Percentiles rank a stretch among this genome's conserved stretches.
Conservation (phyloP, 441 rosid genomes). For the Pelargonium australe region DNA sequence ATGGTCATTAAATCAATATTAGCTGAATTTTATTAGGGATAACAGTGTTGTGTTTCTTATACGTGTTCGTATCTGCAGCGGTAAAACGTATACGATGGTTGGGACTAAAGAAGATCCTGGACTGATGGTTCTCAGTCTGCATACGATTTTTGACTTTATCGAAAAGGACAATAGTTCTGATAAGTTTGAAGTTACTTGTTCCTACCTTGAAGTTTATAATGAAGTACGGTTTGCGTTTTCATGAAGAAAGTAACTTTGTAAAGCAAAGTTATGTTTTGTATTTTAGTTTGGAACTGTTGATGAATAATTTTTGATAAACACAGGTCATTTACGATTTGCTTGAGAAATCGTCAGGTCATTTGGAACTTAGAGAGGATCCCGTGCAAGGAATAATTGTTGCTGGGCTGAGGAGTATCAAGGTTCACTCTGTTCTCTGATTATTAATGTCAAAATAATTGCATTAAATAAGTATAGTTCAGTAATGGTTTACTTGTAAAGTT, state of each 20-base stretch:
- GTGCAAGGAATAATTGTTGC: slow-evolving; percentile 79
- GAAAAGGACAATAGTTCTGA: slow-evolving; percentile 58
- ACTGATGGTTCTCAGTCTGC: slow-evolving; percentile 89
- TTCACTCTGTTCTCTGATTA: slow-evolving; percentile 22
- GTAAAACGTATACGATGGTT: slow-evolving; percentile 96
- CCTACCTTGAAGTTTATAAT: slow-evolving; percentile 92
- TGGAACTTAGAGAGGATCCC: slow-evolving; percentile 97
- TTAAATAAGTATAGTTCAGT: slow-evolving; percentile 4
- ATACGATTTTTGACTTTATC: slow-evolving; percentile 67
- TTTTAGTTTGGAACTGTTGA: neutral
- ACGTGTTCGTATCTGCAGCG: slow-evolving; percentile 34
- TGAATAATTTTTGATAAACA: slow-evolving; percentile 16
- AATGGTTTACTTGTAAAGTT: neutral
- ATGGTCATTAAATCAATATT: neutral
- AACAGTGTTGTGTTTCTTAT: neutral
- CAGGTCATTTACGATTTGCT: slow-evolving; percentile 94
- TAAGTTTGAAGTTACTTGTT: slow-evolving; percentile 76
- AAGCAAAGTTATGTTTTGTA: neutral
- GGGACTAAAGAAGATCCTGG: slow-evolving; percentile 83
- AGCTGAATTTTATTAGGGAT: neutral
- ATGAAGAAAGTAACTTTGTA: slow-evolving; percentile 9
- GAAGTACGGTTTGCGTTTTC: slow-evolving; percentile 44
- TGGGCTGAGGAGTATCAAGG: slow-evolving; percentile 84
- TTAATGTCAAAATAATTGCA: neutral
- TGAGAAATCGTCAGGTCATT: slow-evolving; percentile 80